Conservation (phyloP, 2,329 filamentous ascomycete species). For the Didymella pinodella region DNA sequence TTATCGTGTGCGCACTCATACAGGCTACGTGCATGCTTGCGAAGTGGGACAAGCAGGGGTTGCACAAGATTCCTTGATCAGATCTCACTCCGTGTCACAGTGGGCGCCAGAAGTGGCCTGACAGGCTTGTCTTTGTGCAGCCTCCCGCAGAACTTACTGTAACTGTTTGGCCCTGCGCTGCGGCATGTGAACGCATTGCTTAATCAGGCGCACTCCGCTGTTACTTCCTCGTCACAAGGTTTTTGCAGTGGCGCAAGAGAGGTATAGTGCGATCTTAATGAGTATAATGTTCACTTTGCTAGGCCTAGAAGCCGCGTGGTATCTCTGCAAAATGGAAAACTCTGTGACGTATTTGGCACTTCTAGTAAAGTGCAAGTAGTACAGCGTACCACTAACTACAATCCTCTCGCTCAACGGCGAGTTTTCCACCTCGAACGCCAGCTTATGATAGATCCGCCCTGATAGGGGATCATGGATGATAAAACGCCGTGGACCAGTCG, state of each 20-base stretch:
- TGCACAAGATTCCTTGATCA: constrained; percentile 14
- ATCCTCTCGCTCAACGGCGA: constrained; percentile 24
- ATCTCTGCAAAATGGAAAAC: constrained; percentile 35
- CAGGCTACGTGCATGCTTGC: constrained; percentile 9
- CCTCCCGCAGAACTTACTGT: constrained; percentile 6
- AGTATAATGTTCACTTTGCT: constrained; percentile 32
- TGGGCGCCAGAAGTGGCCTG: constrained; percentile 15
- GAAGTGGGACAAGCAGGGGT: not conserved
- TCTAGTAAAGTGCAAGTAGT: constrained; percentile 42
- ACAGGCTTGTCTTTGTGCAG: constrained; percentile 11
- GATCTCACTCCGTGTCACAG: constrained; percentile 12
- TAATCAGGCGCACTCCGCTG: not conserved
- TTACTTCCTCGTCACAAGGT: not conserved
- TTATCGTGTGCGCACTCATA: constrained; percentile 11
- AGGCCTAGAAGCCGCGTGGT: constrained; percentile 36
- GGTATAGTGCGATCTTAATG: constrained; percentile 12
- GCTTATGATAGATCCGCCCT: constrained; percentile 29
- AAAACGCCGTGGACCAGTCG: constrained; percentile 41
- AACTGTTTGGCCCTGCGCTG: constrained; percentile 7
- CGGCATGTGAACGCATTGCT: constrained; percentile 5
- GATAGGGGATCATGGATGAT: constrained; percentile 28
- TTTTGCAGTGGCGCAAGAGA: not conserved
- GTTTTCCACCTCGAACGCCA: constrained; percentile 33
- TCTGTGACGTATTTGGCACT: constrained; percentile 32
- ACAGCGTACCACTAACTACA: constrained; percentile 30